Evolutionary conservation across 495 filamentous ascomycete genomes (phyloP).

Genomic region (Astrothelium macrocarpum): DNA sequence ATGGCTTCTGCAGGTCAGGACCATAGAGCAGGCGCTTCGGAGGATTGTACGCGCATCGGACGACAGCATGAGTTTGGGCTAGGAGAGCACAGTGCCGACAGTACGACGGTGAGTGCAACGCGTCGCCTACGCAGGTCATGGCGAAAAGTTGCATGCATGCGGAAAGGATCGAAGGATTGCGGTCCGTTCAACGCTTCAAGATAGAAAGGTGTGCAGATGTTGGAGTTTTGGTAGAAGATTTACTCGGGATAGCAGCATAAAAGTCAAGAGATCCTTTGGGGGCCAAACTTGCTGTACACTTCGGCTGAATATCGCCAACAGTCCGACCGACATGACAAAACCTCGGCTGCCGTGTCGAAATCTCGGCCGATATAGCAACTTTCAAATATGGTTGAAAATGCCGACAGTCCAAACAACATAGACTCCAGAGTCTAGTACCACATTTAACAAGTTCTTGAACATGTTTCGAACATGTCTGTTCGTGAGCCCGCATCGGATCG

Average conservation of each 20-base stretch:
- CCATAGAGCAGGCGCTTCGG: neutral
- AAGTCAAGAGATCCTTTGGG: no score
- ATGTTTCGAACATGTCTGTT: no score
- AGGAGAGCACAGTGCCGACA: neutral
- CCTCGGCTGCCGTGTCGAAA: no score
- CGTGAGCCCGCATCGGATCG: no score
- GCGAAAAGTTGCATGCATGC: neutral
- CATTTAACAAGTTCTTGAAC: no score
- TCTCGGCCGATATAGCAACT: no score
- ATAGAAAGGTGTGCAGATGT: neutral
- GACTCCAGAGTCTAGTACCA: no score
- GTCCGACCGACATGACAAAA: no score
- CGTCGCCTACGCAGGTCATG: neutral
- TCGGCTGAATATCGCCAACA: no score
- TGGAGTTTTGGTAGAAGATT: neutral
- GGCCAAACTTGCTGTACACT: no score
- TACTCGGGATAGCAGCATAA: neutral
- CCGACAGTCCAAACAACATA: no score
- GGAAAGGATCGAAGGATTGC: conserved; percentile 1
- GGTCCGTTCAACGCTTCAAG: neutral
- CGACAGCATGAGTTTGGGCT: neutral
- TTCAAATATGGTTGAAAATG: no score
- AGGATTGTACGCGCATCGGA: neutral
- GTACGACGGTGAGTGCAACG: neutral
- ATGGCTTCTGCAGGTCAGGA: neutral